A percentile compares a stretch with the other conserved stretches of the same genome.
Conservation (phyloP, 2,329 filamentous ascomycete species). For the Xylariomycetidae sp. region DNA sequence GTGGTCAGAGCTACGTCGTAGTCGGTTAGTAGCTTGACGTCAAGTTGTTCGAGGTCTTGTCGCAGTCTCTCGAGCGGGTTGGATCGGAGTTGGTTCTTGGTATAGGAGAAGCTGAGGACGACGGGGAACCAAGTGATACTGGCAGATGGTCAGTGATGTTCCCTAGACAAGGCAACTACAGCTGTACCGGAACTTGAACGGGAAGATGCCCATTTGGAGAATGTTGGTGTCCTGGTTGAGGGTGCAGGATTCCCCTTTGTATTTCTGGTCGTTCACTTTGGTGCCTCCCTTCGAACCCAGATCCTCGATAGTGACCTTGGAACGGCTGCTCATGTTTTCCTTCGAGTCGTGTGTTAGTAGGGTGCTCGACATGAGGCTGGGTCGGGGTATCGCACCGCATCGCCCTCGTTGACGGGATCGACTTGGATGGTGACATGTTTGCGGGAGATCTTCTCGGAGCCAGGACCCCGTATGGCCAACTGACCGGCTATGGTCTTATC, state of each 20-base stretch:
- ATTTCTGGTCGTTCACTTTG: slow-evolving; percentile 63
- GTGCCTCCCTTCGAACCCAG: slow-evolving; percentile 82
- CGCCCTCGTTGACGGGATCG: slow-evolving; percentile 54
- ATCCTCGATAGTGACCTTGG: slow-evolving; percentile 69
- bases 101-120: slow-evolving; percentile 75
- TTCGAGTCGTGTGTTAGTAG: slow-evolving; percentile 22
- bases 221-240: slow-evolving; percentile 54
- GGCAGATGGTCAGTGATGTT: slow-evolving; percentile 4
- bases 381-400: slow-evolving; percentile 49
- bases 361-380: background rate
- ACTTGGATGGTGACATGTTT: slow-evolving; percentile 80
- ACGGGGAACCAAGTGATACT: slow-evolving; percentile 76
- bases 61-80: slow-evolving; percentile 59
- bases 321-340: slow-evolving; percentile 59
- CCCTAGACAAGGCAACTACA: too few species aligned
- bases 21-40: slow-evolving; percentile 75
- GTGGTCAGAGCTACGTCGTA: slow-evolving; percentile 69
- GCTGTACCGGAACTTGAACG: slow-evolving; percentile 52
- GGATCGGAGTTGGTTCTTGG: slow-evolving; percentile 61
- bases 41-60: slow-evolving; percentile 69
- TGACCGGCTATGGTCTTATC: slow-evolving; percentile 62
- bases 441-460: slow-evolving; percentile 77
- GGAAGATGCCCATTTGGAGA: slow-evolving; percentile 67
- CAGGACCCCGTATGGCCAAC: slow-evolving; percentile 51
- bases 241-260: slow-evolving; percentile 55